These are phyloP conservation scores for Blechomonas ayalai DNA, from an alignment of 208 protist genomes.

Conservation along the genomic window DNA sequence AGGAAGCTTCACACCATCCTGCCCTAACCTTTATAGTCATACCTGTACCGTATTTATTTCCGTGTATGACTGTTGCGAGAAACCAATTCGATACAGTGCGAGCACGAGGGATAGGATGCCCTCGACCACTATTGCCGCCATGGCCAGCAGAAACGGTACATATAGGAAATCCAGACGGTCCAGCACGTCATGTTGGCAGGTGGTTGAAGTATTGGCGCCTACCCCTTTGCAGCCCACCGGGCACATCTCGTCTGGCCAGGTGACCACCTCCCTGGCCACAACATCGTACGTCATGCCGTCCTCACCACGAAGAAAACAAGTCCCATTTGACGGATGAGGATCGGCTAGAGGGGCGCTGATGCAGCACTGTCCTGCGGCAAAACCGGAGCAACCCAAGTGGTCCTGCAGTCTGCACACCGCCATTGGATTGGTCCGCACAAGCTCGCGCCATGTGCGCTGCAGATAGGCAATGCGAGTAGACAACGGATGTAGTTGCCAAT, in stretches of 20 bases:
- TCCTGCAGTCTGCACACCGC: conserved; percentile 29
- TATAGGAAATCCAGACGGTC: too few relatives aligned
- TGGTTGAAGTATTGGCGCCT: conserved; percentile 16
- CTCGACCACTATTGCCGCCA: too few relatives aligned
- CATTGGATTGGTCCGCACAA: conserved; percentile 9
- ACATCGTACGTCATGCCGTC: conserved; percentile 37
- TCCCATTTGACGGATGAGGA: not conserved
- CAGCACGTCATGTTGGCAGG: too few relatives aligned
- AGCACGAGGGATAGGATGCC: too few relatives aligned
- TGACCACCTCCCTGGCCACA: conserved; percentile 6
- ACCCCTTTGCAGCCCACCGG: conserved; percentile 11
- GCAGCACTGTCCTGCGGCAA: conserved; percentile 29
- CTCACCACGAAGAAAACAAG: conserved; percentile 25
- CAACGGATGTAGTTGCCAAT: too few relatives aligned
- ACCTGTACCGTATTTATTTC: too few relatives aligned
- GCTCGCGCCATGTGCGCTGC: conserved; percentile 9
- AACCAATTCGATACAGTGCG: too few relatives aligned
- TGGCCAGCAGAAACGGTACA: too few relatives aligned
- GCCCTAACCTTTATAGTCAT: too few relatives aligned
- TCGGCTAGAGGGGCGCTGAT: conserved; percentile 7
- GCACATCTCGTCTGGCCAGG: conserved; percentile 26
- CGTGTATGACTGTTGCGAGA: too few relatives aligned
- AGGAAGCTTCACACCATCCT: too few relatives aligned
- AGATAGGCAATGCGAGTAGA: too few relatives aligned
- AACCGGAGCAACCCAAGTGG: conserved; percentile 36